Base-by-base conservation (phyloP, 1,139 yeast species). In the Pneumocystis canis region DNA sequence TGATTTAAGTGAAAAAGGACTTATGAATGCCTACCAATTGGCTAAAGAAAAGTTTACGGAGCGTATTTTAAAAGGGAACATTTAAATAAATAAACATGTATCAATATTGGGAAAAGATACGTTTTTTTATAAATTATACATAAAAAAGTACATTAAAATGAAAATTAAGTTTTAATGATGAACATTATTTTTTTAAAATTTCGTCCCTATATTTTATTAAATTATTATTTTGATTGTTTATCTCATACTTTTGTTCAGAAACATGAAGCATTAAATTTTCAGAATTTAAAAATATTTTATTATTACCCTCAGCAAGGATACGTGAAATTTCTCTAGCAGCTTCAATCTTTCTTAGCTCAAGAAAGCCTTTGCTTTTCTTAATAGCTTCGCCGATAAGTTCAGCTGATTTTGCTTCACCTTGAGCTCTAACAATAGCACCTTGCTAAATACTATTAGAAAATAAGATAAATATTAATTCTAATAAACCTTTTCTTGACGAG, bases 381-480 rank as follows among this genome's bases (percentile, higher is more conserved):
- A 77, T 57, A 57, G 41, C 40, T 25, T 35, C 59, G 7, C 41
- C 41, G 3, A 35, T 39, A 57, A 39, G 85, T 74, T 90, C 95
- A 40, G 99, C 99, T 64, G 97, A 87, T 73, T 88, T 85, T 68
- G 98, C 99, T 77, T 92, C 99, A 82, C 99, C 99, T 74, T 89
- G 87, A 5, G 97, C 97, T 75, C 87, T 89, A 65, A 92, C 97
- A 69, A 92, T 95, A 78, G 88, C 81, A 73, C 94, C 95, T 75
- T 92, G 97, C 59, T 47, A 47, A 14, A 47, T 47, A 47, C 28
- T 47, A 47, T 47, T 47, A 47, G 4, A 47, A 40, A 47, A 47
- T 41, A 47, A 47, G 3, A 37, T 14, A n/a, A 47, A 14, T 18
- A 25, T 47, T 47, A 7, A 25, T 92, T 95, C 75, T 90, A 97